A percentile compares a stretch with the other conserved stretches of the same genome.
Conservation (phyloP, 805 yeast genomes). For the Spathaspora passalidarum region DNA sequence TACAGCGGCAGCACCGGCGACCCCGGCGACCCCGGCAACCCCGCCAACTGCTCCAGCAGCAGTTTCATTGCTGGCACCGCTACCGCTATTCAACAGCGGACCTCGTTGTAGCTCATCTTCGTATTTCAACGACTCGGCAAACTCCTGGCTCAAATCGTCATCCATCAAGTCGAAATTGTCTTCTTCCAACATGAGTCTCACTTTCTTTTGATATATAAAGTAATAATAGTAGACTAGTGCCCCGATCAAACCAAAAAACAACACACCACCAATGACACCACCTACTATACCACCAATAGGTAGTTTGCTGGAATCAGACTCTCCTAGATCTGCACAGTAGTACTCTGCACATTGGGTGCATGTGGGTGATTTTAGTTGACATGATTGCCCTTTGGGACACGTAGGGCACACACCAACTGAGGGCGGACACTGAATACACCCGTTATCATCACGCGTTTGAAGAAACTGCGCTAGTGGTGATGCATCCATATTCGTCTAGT, state of each 20-base stretch:
- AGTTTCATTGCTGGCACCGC: background rate
- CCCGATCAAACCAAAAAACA: conserved; percentile 20
- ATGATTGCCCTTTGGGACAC: conserved; percentile 26
- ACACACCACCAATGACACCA: conserved; percentile 40
- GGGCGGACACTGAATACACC: conserved; percentile 6
- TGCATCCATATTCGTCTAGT: background rate
- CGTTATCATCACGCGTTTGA: conserved; percentile 6
- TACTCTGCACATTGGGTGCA: conserved; percentile 24
- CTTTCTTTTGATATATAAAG: conserved; percentile 31
- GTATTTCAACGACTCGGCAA: background rate
- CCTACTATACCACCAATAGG: conserved; percentile 41
- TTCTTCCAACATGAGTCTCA: conserved; percentile 24
- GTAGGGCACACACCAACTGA: conserved; percentile 24
- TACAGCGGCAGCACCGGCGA: background rate
- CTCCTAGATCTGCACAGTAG: conserved; percentile 16
- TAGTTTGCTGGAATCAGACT: conserved; percentile 9
- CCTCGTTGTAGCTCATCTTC: background rate
- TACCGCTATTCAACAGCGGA: background rate
- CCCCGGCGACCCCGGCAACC: background rate
- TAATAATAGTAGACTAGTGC: conserved; percentile 22
- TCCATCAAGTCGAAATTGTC: conserved; percentile 17
- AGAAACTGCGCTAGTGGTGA: background rate
- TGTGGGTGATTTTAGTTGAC: conserved; percentile 13
- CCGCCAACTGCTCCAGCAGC: background rate
- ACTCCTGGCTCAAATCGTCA: conserved; percentile 1